Conservation (phyloP, 202 grass and related monocot genomes). For the Elaeis oleifera region DNA sequence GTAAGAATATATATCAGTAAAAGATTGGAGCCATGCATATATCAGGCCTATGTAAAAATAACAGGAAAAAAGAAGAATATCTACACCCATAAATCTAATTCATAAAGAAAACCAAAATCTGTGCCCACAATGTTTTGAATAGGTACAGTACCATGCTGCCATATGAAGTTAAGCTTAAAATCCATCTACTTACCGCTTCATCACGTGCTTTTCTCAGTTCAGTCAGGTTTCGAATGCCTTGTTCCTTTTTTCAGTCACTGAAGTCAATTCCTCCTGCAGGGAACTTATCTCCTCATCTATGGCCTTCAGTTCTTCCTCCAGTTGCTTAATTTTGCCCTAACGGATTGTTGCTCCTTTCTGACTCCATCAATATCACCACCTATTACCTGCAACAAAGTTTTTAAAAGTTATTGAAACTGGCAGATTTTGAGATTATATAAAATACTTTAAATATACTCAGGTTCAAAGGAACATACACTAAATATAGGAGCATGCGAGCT, state of each 20-base stretch:
- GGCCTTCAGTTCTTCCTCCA: slow-evolving; percentile 60
- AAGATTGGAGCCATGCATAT: no score
- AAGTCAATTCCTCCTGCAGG: slow-evolving; percentile 56
- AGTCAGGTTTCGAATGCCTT: slow-evolving; percentile 48
- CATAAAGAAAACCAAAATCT: no score
- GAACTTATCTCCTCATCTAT: slow-evolving; percentile 45
- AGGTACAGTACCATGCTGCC: no score
- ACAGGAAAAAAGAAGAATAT: no score
- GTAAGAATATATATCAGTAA: no score
- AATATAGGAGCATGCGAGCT: slow-evolving; percentile 24
- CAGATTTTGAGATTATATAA: slow-evolving; percentile 5
- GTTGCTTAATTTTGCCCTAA: slow-evolving; percentile 71
- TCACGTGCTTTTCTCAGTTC: slow-evolving; percentile 59
- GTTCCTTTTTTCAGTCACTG: slow-evolving; percentile 60
- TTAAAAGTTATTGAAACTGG: slow-evolving; percentile 6
- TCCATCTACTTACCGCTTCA: slow-evolving; percentile 41
- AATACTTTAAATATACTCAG: slow-evolving; percentile 12
- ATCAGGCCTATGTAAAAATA: no score
- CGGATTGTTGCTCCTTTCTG: slow-evolving; percentile 71
- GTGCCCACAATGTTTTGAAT: no score
- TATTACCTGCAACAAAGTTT: slow-evolving; percentile 40
- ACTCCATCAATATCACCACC: slow-evolving; percentile 78
- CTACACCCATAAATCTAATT: no score
- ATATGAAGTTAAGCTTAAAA: neutral
- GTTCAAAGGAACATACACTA: slow-evolving; percentile 11